These are phyloP conservation scores for Aspergillus latus DNA, from an alignment of 2,329 filamentous ascomycete species.

Conservation along the genomic window DNA sequence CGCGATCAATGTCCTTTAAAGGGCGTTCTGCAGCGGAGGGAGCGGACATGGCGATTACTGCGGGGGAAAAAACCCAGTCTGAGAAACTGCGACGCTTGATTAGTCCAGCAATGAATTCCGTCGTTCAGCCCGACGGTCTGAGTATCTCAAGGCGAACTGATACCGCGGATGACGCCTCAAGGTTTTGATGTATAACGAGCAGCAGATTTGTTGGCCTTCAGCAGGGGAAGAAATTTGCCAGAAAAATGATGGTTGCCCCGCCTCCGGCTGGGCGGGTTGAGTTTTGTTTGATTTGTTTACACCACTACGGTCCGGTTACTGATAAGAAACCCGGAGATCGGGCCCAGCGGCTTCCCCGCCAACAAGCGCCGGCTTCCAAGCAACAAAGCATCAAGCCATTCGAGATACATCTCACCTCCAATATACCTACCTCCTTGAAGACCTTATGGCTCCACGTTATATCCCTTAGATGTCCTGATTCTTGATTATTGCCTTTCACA, in stretches of 20 bases:
- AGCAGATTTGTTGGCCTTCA: background rate
- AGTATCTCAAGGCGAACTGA: background rate
- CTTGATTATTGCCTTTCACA: background rate
- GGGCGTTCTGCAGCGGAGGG: slow-evolving; percentile 23
- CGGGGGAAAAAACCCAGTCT: background rate
- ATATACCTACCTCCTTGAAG: background rate
- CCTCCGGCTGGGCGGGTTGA: slow-evolving; percentile 10
- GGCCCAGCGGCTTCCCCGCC: slow-evolving; percentile 23
- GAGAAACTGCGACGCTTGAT: background rate
- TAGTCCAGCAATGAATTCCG: background rate
- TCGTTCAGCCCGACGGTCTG: background rate
- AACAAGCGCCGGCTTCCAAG: slow-evolving; percentile 22
- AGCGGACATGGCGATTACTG: slow-evolving; percentile 31
- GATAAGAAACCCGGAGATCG: slow-evolving; percentile 16
- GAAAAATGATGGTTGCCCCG: slow-evolving; percentile 21
- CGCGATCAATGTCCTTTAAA: slow-evolving; percentile 26
- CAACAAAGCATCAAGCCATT: slow-evolving; percentile 1
- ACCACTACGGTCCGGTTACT: slow-evolving; percentile 8
- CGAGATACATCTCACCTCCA: slow-evolving; percentile 3
- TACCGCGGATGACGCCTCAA: background rate
- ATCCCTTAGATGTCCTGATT: background rate
- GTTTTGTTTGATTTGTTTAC: slow-evolving; percentile 24
- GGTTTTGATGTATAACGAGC: background rate
- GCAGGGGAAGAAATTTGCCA: slow-evolving; percentile 11
- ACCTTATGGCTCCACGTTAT: slow-evolving; percentile 2